Evolutionary conservation across 1,284 basidiomycete genomes (phyloP), one percentile per base, ranked within the genome.

Genomic region (Papiliotrema terrestris): DNA sequence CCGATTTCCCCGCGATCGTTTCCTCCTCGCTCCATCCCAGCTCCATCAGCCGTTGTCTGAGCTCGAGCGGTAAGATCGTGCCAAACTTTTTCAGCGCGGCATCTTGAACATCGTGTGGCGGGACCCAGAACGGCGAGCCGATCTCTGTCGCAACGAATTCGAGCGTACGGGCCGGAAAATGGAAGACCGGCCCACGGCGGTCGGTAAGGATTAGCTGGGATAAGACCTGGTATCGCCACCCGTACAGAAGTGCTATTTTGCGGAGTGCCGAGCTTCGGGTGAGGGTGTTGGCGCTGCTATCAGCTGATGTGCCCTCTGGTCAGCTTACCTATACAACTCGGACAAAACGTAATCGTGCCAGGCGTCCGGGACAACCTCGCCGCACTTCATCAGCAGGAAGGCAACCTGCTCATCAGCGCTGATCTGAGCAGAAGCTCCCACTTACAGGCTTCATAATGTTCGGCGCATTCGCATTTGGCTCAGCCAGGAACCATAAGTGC

Each of bases 21-120:
- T 55, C 51, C 35, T 73, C 66, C 44, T 75, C 69, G 39, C 61
- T 68, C 73, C 73, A 75, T 2, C 73, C 72, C 1, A 75, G 61
- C 38, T 72, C 71, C 66, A 71, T 63, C 38, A 75, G 59, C 6
- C 69, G 58, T 51, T 72, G 72, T 14, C 73, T 50, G 1, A 73
- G 54, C 51, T 75, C 73, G 6, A 72, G 55, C 0, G 72, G 72
- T 8, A 75, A 57, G 2, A 61, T 60, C 4, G 52, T 61, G 1
- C 73, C 73, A 41, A 67, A 73, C 42, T 66, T 72, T 37, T 69
- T 60, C 39, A 73, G 47, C 1, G 67, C 66, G 20, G 68, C 67
- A 44, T 72, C 71, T 49, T 71, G 67, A 1, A 66, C 61, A 37
- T 72, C 72, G 14, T 66, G 70, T 1, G 72, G 59, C 8, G 63